Conservation (phyloP, 1,139 yeast species). For the Lodderomyces parapsilosis region DNA sequence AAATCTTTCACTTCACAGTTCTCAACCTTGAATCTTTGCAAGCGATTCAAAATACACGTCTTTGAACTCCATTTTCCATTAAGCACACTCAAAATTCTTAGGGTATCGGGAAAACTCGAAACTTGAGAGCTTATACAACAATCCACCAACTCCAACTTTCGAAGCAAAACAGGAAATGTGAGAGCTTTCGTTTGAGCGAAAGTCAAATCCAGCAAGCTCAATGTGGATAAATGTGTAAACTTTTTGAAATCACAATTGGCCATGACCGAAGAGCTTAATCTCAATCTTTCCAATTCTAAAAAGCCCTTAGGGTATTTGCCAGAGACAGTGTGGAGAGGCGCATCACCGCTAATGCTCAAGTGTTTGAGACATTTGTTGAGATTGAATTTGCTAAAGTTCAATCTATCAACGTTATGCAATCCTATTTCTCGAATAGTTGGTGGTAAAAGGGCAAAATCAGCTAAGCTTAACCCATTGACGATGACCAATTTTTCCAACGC, state of each 20-base stretch:
- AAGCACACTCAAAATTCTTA: conserved; percentile 10
- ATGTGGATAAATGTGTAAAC: conserved; percentile 8
- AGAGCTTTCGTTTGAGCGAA: conserved; percentile 12
- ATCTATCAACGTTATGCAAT: conserved; percentile 11
- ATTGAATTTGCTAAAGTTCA: conserved; percentile 14
- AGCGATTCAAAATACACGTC: conserved; percentile 10
- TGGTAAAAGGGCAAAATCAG: conserved; percentile 14
- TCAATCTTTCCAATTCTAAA: conserved; percentile 10
- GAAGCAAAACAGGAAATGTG: conserved; percentile 9
- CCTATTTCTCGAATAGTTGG: conserved; percentile 9
- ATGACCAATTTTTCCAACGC: conserved; percentile 12
- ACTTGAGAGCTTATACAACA: conserved; percentile 13
- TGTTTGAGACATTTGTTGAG: conserved; percentile 10
- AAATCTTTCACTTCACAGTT: conserved; percentile 15
- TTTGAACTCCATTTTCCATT: conserved; percentile 14
- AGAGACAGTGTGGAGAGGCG: conserved; percentile 6
- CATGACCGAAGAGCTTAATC: conserved; percentile 11
- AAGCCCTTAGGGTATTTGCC: conserved; percentile 13
- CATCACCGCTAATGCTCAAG: conserved; percentile 12
- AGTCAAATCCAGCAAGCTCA: conserved; percentile 12
- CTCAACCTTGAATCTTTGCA: conserved; percentile 10
- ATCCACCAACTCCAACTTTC: conserved; percentile 14
- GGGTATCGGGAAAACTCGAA: conserved; percentile 13
- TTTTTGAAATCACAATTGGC: conserved; percentile 12
- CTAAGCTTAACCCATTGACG: conserved; percentile 12